These are phyloP conservation scores for Pelargonium nanum DNA, from an alignment of 345 rosid genomes.

Conservation along the genomic window DNA sequence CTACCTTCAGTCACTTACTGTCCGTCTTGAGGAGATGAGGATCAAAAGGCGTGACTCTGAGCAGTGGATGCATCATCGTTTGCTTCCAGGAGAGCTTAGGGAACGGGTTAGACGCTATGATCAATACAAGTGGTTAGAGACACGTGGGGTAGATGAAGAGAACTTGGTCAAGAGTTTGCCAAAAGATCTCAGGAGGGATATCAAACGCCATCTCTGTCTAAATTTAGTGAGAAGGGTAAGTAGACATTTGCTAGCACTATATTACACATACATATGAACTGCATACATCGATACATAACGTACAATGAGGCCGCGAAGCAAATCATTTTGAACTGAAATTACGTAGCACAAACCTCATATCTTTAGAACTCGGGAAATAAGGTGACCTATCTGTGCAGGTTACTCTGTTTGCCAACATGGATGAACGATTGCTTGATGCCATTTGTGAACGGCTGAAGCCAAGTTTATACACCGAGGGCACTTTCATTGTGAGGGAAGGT, in stretches of 20 bases:
- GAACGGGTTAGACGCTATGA: conserved; percentile 60
- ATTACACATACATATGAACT: neutral
- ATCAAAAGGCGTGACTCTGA: conserved; percentile 85
- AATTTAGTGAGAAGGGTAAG: conserved; percentile 79
- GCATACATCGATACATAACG: too few relatives aligned
- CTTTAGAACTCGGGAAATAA: neutral
- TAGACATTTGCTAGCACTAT: neutral
- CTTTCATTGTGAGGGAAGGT: conserved; percentile 71
- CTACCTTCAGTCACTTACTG: conserved; percentile 63
- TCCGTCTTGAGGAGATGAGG: conserved; percentile 92
- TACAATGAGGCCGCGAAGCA: too few relatives aligned
- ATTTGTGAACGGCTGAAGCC: conserved; percentile 88
- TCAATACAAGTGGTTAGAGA: conserved; percentile 73
- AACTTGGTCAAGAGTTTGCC: conserved; percentile 64
- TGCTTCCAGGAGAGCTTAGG: conserved; percentile 64
- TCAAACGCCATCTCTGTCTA: conserved; percentile 79
- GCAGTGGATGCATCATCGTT: conserved; percentile 91
- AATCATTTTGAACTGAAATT: too few relatives aligned
- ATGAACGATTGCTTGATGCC: conserved; percentile 71
- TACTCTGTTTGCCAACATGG: conserved; percentile 81
- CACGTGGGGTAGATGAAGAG: conserved; percentile 72
- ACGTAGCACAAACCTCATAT: too few relatives aligned
- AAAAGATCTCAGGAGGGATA: conserved; percentile 78
- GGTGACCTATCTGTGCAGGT: conserved; percentile 30
- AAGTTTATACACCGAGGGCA: conserved; percentile 57